phyloP scores from a whole-genome alignment of 306 rosid species.

The Dalbergia cochinchinensis region DNA sequence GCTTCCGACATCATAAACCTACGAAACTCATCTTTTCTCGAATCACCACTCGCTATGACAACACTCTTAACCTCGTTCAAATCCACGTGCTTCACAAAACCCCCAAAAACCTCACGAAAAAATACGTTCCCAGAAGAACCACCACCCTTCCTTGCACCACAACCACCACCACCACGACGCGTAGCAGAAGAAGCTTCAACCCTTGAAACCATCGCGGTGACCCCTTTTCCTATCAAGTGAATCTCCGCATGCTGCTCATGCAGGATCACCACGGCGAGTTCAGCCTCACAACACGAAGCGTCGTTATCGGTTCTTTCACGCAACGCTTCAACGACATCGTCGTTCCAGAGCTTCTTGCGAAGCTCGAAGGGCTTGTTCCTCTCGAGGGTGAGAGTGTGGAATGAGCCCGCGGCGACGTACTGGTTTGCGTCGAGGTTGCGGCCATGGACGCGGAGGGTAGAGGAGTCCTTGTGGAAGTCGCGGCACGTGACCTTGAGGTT shows the following conservation, averaged over 20 bases:
- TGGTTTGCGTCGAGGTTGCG: slow-evolving; percentile 37
- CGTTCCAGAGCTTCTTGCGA: slow-evolving; percentile 41
- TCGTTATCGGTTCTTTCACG: slow-evolving; percentile 3
- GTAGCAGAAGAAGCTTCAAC: not conserved
- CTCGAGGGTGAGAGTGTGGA: slow-evolving; percentile 52
- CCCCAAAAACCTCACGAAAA: slow-evolving; percentile 30
- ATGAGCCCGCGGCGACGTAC: slow-evolving; percentile 39
- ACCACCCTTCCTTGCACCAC: not conserved
- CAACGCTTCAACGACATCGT: not conserved
- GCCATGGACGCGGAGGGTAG: slow-evolving; percentile 52
- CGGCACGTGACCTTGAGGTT: slow-evolving; percentile 48
- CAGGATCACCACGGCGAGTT: slow-evolving; percentile 36
- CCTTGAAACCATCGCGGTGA: slow-evolving; percentile 29
- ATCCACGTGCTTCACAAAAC: slow-evolving; percentile 44
- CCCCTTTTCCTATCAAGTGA: slow-evolving; percentile 36
- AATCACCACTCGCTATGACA: slow-evolving; percentile 33
- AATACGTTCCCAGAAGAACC: not conserved
- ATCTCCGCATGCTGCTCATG: slow-evolving; percentile 40
- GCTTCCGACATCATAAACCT: slow-evolving; percentile 41
- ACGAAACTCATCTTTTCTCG: slow-evolving; percentile 40
- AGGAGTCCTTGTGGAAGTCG: slow-evolving; percentile 48
- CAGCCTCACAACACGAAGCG: not conserved
- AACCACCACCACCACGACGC: no score
- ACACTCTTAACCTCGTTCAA: slow-evolving; percentile 32
- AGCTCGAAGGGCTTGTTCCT: slow-evolving; percentile 40